Conservation (phyloP, 768 basidiomycete genomes). For the Trametes elegans region DNA sequence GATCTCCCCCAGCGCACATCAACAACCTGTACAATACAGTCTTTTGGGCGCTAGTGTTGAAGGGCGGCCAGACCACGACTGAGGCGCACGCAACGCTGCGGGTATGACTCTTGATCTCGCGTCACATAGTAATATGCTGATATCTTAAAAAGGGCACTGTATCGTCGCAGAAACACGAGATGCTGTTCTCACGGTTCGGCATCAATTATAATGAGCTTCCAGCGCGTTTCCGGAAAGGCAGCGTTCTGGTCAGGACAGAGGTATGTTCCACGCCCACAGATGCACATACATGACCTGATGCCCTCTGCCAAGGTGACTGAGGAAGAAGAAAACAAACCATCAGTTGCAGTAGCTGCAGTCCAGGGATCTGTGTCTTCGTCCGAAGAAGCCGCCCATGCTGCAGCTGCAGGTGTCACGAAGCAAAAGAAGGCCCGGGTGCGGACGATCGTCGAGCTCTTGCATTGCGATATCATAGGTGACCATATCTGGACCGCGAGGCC, state of each 20-base stretch:
- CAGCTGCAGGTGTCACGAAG: no score
- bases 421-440: slow-evolving; percentile 33
- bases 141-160: slow-evolving; percentile 97
- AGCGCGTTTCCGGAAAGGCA: slow-evolving; percentile 79
- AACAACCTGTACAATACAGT: slow-evolving; percentile 97
- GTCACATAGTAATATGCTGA: no score
- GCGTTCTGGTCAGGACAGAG: slow-evolving; percentile 70
- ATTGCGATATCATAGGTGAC: slow-evolving; percentile 83
- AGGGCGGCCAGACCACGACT: slow-evolving; percentile 72
- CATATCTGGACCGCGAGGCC: slow-evolving; percentile 74
- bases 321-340: no score
- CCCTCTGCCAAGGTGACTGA: no score
- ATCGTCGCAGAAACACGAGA: slow-evolving; percentile 89
- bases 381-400: no score
- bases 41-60: slow-evolving; percentile 91
- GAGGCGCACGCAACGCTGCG: slow-evolving; percentile 81
- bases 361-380: no score
- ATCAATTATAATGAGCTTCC: slow-evolving; percentile 87
- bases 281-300: no score
- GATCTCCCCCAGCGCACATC: slow-evolving; percentile 70
- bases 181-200: slow-evolving; percentile 75
- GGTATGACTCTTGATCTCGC: no score
- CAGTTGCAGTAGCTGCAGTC: no score
- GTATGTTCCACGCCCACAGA: slow-evolving; percentile 34
- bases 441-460: slow-evolving; percentile 56